Conservation (phyloP, 2,329 filamentous ascomycete species). For the Paracamarosporium sp. region DNA sequence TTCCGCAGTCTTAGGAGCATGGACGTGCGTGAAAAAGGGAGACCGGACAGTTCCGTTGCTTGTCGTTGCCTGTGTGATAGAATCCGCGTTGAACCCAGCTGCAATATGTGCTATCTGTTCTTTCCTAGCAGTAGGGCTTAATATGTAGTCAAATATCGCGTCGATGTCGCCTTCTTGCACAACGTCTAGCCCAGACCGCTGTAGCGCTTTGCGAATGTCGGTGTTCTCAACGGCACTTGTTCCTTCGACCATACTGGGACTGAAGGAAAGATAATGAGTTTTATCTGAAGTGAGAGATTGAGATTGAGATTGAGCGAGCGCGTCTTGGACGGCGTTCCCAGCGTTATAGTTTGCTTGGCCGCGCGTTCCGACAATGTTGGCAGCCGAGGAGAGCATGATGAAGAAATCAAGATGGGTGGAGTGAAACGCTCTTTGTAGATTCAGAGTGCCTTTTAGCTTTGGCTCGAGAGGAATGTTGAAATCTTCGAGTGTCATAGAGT, state of each 20-base stretch:
- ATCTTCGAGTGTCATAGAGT: neutral
- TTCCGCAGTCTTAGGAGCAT: neutral
- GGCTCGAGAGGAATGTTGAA: constrained; percentile 5
- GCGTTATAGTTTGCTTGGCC: constrained; percentile 34
- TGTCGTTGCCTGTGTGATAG: neutral
- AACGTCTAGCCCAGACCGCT: neutral
- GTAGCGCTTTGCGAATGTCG: neutral
- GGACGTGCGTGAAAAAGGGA: neutral
- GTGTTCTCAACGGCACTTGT: neutral
- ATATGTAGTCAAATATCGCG: neutral
- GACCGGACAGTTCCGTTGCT: neutral
- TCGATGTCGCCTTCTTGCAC: neutral
- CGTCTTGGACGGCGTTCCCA: constrained; percentile 33
- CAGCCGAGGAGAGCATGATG: constrained; percentile 27
- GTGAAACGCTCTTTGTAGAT: constrained; percentile 27
- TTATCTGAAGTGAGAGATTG: neutral
- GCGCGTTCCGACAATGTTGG: constrained; percentile 26
- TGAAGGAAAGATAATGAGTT: neutral
- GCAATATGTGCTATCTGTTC: neutral
- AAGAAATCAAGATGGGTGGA: constrained; percentile 27
- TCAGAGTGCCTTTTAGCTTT: constrained; percentile 45
- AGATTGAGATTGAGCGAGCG: constrained; percentile 16
- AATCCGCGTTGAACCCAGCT: neutral
- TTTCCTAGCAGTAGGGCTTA: neutral
- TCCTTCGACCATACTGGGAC: constrained; percentile 1